Evolutionary conservation across 1,139 yeast species (phyloP), one percentile per base, ranked within the genome.

Genomic region (Dujonia santamariae): DNA sequence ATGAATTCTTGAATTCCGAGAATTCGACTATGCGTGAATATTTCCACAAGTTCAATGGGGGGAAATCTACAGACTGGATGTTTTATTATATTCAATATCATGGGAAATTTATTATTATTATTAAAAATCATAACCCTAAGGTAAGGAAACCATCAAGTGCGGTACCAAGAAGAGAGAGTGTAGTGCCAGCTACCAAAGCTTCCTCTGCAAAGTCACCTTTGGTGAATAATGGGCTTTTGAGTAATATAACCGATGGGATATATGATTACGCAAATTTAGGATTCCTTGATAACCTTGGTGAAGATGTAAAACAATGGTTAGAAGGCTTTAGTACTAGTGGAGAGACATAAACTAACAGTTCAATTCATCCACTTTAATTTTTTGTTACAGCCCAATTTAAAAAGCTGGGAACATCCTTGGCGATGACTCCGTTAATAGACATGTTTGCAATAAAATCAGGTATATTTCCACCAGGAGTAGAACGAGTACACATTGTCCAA

Each of bases 331-430:
- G 46, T 11, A 40, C 42, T 9, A 48, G 43, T 27, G 61, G 54
- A 0, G 53, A 50, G 20, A 45, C 52, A 11, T 51, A 39, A 31
- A 26, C 19, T 26, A 15, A 12, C 9, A 11, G 14, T n/a, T n/a
- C 23, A 9, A 9, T 20, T n/a, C 23, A 20, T 20, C 23, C n/a
- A 9, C 23, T n/a, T 28, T 22, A 17, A 9, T 19, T 12, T 16
- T 7, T 9, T 13, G 8, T 14, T 26, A 12, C 31, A 39, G 36
- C 59, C 80, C 83, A 81, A 18, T 66, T 56, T 37, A 79, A 52
- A 45, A 79, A 79, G 30, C 69, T 63, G 0, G 87, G 86, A 1
- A 83, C 87, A 48, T 83, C 94, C 36, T 74, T 72, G 1, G 81
- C 76, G 24, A 83, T 74, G 9, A 78, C 80, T 14, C 67, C 64